A percentile compares a stretch with the other conserved stretches of the same genome.
Evolutionary conservation across 225 moss, liverwort and hornwort species (phyloP).

Genomic region (Pleurozium schreberi): DNA sequence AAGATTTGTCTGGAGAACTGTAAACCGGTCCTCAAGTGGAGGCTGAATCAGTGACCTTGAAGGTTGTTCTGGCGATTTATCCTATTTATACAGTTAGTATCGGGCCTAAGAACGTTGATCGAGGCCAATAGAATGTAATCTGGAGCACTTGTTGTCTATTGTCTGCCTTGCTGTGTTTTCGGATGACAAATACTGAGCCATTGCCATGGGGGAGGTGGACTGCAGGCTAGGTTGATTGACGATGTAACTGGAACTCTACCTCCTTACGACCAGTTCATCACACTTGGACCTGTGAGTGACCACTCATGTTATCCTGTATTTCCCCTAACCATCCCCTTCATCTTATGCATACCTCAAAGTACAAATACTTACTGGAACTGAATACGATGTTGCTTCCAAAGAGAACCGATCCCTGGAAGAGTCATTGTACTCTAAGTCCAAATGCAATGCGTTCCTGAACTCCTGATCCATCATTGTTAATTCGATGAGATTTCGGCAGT

Average conservation of each 20-base stretch:
- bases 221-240: slow-evolving; percentile 95
- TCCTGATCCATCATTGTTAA: not conserved
- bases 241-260: slow-evolving; percentile 96
- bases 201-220: not conserved
- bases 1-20: not conserved
- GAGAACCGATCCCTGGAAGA: not conserved
- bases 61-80: not conserved
- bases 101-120: not conserved
- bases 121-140: not conserved
- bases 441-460: not conserved
- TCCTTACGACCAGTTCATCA: slow-evolving; percentile 97
- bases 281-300: slow-evolving; percentile 79
- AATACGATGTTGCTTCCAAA: not conserved
- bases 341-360: not conserved
- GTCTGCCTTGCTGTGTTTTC: not conserved
- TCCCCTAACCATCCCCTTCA: not conserved
- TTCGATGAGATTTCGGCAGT: not conserved
- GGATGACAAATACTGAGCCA: not conserved
- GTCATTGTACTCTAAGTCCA: not conserved
- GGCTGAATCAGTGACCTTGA: not conserved
- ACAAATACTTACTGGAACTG: not conserved
- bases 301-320: not conserved
- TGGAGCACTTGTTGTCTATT: not conserved
- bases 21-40: not conserved
- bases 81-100: not conserved